Conservation (phyloP, 176 grass and related monocot species). For the Tillandsia fasciculata region DNA sequence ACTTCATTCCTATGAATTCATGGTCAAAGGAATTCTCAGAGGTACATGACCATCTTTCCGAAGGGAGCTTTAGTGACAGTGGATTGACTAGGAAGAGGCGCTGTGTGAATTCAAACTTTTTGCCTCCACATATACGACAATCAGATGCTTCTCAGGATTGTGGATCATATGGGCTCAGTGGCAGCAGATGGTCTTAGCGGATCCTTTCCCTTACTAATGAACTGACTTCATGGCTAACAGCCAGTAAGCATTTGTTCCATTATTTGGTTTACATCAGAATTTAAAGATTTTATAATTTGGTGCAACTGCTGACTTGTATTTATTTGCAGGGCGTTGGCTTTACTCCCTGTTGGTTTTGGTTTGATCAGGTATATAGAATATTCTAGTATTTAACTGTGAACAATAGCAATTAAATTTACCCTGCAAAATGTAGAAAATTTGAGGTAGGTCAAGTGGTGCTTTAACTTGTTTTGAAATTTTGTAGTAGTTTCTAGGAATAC, state of each 20-base stretch:
- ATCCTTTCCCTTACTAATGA: neutral
- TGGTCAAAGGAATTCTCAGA: slow-evolving; percentile 71
- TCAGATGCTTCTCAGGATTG: slow-evolving; percentile 10
- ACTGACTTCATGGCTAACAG: neutral
- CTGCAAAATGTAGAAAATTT: too few species aligned
- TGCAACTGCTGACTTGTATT: neutral
- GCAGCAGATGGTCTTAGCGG: slow-evolving; percentile 47
- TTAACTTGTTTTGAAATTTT: too few species aligned
- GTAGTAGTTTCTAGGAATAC: too few species aligned
- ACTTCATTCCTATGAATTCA: slow-evolving; percentile 68
- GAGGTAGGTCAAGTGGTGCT: too few species aligned
- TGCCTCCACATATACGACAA: neutral
- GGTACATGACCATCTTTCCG: slow-evolving; percentile 39
- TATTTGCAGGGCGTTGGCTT: neutral
- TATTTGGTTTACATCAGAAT: neutral
- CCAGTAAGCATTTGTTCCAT: neutral
- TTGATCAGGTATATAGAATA: neutral
- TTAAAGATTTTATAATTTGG: neutral
- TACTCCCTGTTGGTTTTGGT: neutral
- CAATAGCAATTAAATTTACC: too few species aligned
- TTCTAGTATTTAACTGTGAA: neutral
- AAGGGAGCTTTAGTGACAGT: slow-evolving; percentile 80
- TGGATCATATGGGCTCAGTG: slow-evolving; percentile 33
- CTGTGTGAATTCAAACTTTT: slow-evolving; percentile 20
- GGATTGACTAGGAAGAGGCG: slow-evolving; percentile 51